These are phyloP conservation scores for Xanthoparmelia taractica DNA, from an alignment of 495 filamentous ascomycete genomes.

Conservation along the genomic window DNA sequence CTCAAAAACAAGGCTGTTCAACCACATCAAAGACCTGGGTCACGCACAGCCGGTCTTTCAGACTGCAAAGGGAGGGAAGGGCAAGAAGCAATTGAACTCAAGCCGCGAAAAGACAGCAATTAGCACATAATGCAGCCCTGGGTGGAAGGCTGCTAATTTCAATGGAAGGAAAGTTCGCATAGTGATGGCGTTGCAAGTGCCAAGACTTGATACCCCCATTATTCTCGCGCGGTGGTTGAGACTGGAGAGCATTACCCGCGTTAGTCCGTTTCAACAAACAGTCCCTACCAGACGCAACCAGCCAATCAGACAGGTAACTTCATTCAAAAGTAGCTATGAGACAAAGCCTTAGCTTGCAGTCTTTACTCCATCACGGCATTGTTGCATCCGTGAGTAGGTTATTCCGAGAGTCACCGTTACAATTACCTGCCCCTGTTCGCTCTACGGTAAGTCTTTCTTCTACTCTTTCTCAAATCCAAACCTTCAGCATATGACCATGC, in stretches of 20 bases:
- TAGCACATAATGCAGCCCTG: neutral
- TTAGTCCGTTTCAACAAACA: too few relatives aligned
- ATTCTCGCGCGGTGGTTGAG: neutral
- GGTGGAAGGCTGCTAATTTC: neutral
- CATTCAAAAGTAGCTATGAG: neutral
- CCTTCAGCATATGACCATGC: neutral
- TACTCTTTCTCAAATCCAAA: neutral
- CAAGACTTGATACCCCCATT: slow-evolving; percentile 3
- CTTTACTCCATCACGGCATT: neutral
- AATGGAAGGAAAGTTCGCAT: slow-evolving; percentile 3
- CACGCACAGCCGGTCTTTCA: slow-evolving; percentile 48
- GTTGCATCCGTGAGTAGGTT: neutral
- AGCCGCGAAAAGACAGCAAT: neutral
- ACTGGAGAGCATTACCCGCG: neutral
- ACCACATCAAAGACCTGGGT: slow-evolving; percentile 57
- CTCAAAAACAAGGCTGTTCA: slow-evolving; percentile 63
- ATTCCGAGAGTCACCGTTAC: too few relatives aligned
- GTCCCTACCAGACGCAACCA: too few relatives aligned
- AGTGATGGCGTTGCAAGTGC: slow-evolving; percentile 5
- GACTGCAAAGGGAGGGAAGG: slow-evolving; percentile 27
- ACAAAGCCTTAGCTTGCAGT: neutral
- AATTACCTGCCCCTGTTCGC: too few relatives aligned
- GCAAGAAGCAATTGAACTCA: slow-evolving; percentile 30
- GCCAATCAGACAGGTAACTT: neutral
- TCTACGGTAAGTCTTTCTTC: neutral